Evolutionary conservation across 345 rosid genomes (phyloP).

Genomic region (Salix brachista): DNA sequence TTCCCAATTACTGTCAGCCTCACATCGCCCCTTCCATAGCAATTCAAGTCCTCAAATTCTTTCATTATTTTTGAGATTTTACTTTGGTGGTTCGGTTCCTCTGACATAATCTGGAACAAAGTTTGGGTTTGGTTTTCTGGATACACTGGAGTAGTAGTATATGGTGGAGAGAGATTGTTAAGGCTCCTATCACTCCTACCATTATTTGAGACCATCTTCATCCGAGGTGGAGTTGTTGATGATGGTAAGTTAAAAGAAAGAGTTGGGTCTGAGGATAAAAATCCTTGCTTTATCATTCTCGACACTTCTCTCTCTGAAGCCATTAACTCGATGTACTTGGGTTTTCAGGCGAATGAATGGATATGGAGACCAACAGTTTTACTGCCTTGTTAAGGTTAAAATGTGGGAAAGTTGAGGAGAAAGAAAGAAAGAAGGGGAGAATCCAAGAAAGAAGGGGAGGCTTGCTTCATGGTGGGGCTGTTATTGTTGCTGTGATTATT

Average conservation of each 20-base stretch:
- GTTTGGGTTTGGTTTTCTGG: slow-evolving; percentile 36
- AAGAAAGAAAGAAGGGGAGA: too few relatives aligned
- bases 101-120: slow-evolving; percentile 94
- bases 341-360: neutral
- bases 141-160: slow-evolving; percentile 23
- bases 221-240: slow-evolving; percentile 5
- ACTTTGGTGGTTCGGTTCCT: slow-evolving; percentile 46
- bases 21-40: slow-evolving; percentile 52
- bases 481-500: too few relatives aligned
- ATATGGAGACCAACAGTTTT: neutral
- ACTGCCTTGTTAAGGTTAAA: neutral
- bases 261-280: slow-evolving; percentile 60
- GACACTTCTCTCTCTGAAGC: slow-evolving; percentile 70
- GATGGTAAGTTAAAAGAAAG: slow-evolving; percentile 60
- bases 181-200: slow-evolving; percentile 34
- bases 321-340: slow-evolving; percentile 25
- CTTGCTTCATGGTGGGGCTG: too few relatives aligned
- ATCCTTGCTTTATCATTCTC: slow-evolving; percentile 76
- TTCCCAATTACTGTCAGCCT: slow-evolving; percentile 70
- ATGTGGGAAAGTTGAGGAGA: too few relatives aligned
- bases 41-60: slow-evolving; percentile 46
- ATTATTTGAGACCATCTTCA: slow-evolving; percentile 19
- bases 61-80: slow-evolving; percentile 55
- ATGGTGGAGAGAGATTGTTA: neutral
- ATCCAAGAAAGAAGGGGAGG: too few relatives aligned